Evolutionary conservation across 345 rosid genomes (phyloP).

Genomic region (Nephelium lappaceum): DNA sequence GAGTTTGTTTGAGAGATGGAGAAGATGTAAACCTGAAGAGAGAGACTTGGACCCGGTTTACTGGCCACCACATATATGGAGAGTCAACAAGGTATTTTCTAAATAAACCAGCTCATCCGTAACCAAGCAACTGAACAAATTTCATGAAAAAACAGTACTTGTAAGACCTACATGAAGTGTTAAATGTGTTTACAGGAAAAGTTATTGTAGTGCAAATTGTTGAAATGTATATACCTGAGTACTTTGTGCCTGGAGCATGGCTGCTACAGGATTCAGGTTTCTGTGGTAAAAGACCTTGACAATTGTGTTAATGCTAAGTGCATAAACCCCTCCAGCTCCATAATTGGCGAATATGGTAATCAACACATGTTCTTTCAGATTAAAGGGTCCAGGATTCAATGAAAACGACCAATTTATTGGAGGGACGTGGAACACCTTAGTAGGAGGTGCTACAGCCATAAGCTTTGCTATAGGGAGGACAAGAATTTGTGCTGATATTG

Average conservation of each 20-base stretch:
- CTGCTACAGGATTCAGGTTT: constrained; percentile 18
- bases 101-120: constrained; percentile 63
- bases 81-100: constrained; percentile 50
- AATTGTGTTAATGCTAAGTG: constrained; percentile 42
- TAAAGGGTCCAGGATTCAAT: constrained; percentile 60
- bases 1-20: not conserved
- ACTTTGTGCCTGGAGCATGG: constrained; percentile 38
- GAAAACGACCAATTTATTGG: constrained; percentile 50
- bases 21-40: constrained; percentile 31
- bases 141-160: not conserved
- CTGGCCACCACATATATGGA: constrained; percentile 67
- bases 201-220: not conserved
- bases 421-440: constrained; percentile 34
- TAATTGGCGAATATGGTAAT: constrained; percentile 59
- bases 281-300: constrained; percentile 56
- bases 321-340: constrained; percentile 48
- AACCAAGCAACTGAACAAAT: constrained; percentile 47
- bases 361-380: constrained; percentile 56
- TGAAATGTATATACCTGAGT: constrained; percentile 39
- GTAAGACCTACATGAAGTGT: not conserved
- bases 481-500: constrained; percentile 54
- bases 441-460: constrained; percentile 54
- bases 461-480: constrained; percentile 52
- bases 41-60: constrained; percentile 50
- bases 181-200: not conserved